These are phyloP conservation scores for Rubroshorea leprosula DNA, from an alignment of 345 rosid species.

Conservation along the genomic window DNA sequence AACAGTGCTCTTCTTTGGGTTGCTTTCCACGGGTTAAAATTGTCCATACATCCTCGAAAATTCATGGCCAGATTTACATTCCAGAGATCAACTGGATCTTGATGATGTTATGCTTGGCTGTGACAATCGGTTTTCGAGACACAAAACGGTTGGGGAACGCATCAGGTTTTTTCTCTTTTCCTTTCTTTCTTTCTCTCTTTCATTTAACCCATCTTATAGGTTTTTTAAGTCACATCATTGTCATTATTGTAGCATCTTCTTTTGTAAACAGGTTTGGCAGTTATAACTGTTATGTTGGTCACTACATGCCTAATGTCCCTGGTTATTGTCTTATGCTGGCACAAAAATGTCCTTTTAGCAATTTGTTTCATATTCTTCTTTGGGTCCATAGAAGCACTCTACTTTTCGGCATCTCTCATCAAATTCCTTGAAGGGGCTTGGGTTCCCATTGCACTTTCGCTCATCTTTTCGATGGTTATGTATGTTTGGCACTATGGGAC, in stretches of 20 bases:
- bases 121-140: slow-evolving; percentile 86
- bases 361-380: slow-evolving; percentile 69
- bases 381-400: slow-evolving; percentile 78
- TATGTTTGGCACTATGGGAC: slow-evolving; percentile 94
- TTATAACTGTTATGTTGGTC: slow-evolving; percentile 93
- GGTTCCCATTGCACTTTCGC: slow-evolving; percentile 81
- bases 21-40: slow-evolving; percentile 94
- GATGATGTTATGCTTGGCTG: slow-evolving; percentile 92
- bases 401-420: slow-evolving; percentile 96
- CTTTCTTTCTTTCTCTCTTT: not conserved
- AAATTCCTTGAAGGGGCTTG: slow-evolving; percentile 97
- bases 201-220: not conserved
- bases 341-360: slow-evolving; percentile 56
- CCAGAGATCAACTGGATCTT: slow-evolving; percentile 98
- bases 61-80: slow-evolving; percentile 92
- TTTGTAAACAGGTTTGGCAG: slow-evolving; percentile 73
- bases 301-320: slow-evolving; percentile 92
- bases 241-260: slow-evolving; percentile 2
- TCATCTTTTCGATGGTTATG: slow-evolving; percentile 71
- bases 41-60: slow-evolving; percentile 82
- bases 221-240: not conserved
- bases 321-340: slow-evolving; percentile 90
- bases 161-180: slow-evolving; percentile 43
- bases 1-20: slow-evolving; percentile 87
- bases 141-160: slow-evolving; percentile 90